A percentile compares a stretch with the other conserved stretches of the same genome.
Evolutionary conservation across 805 yeast genomes (phyloP).

Genomic region (Zygotorulaspora sp.): DNA sequence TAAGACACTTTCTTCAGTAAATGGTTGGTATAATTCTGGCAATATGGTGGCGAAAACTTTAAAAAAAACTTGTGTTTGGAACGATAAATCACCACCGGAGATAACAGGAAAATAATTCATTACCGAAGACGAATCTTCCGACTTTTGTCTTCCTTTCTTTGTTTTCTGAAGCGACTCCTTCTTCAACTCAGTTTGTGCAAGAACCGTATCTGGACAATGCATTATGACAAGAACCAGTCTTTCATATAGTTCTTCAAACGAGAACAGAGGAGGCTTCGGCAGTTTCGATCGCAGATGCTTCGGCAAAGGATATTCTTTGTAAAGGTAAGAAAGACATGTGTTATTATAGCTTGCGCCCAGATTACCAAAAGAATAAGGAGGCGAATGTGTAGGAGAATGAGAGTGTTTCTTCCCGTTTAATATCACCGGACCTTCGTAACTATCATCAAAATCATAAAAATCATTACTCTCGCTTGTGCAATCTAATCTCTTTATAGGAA

Average conservation of each 20-base stretch:
- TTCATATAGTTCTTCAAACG: slow-evolving; percentile 68
- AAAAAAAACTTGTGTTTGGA: slow-evolving; percentile 42
- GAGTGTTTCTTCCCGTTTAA: slow-evolving; percentile 27
- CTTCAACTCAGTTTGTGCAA: slow-evolving; percentile 21
- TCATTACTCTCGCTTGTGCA: slow-evolving; percentile 34
- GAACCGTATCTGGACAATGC: slow-evolving; percentile 57
- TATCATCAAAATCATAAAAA: slow-evolving; percentile 7
- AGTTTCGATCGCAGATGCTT: slow-evolving; percentile 17
- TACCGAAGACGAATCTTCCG: slow-evolving; percentile 8
- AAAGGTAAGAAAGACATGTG: slow-evolving; percentile 20
- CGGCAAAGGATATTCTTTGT: slow-evolving; percentile 32
- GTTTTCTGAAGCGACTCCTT: slow-evolving; percentile 9
- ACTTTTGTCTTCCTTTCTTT: slow-evolving; percentile 4
- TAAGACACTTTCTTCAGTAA: slow-evolving; percentile 75
- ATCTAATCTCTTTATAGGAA: slow-evolving; percentile 47
- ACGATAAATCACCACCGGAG: slow-evolving; percentile 34
- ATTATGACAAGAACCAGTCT: slow-evolving; percentile 67
- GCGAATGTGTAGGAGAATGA: slow-evolving; percentile 6
- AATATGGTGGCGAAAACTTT: slow-evolving; percentile 57
- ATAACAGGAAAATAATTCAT: slow-evolving; percentile 32
- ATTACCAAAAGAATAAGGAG: slow-evolving; percentile 5
- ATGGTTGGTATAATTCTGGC: slow-evolving; percentile 72
- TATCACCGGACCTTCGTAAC: slow-evolving; percentile 27
- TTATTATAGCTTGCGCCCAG: slow-evolving; percentile 2
- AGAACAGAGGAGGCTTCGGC: slow-evolving; percentile 36